Base-by-base conservation (phyloP, 106 monocot genomes). In the Alisma plantagoaquatica region DNA sequence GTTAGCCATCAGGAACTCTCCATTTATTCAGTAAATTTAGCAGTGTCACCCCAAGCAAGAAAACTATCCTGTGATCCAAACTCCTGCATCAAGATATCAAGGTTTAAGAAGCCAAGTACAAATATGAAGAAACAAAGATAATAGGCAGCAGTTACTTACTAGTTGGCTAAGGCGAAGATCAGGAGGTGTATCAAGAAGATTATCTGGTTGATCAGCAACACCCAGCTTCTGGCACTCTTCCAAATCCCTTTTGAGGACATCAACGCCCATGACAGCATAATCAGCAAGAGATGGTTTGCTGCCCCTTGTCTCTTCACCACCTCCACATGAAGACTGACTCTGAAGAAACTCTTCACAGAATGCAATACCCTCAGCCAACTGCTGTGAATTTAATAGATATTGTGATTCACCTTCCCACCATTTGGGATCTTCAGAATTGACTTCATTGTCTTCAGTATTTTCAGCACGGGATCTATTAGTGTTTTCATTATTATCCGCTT, bases 391-490 rank as follows among this genome's bases (percentile, higher is more conserved):
- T 53, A 90, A 53, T 10, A 90, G 45, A 54, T 68, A 96, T 16
- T 89, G 89, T 30, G 89, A 81, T 52, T 98, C 90, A 31, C 78
- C 81, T 59, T 90, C 82, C 84, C 90, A 90, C 78, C 76, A 82
- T 65, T 90, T 90, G 19, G 81, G 20, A 38, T 96, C 88, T 48
- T 84, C 79, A 32, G 59, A 35, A 15, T 68, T 77, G 41, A 58
- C 79, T 12, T 19, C 18, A 21, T 10, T 46, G 45, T 46, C 22
- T 3, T 43, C 43, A 58, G 41, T 31, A 9, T 27, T 19, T 2
- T 22, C 56, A 27, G 19, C 32, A 56, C n/a, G 30, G 16, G 9
- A n/a, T 1, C 26, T 29, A 3, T 49, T 5, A 18, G 23, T 7
- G 0, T n/a, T 44, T 20, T 16, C 27, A 2, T 53, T 26, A 28